Evolutionary conservation across 1,284 basidiomycete species (phyloP).

Genomic region (Xerocomus amazonicus): DNA sequence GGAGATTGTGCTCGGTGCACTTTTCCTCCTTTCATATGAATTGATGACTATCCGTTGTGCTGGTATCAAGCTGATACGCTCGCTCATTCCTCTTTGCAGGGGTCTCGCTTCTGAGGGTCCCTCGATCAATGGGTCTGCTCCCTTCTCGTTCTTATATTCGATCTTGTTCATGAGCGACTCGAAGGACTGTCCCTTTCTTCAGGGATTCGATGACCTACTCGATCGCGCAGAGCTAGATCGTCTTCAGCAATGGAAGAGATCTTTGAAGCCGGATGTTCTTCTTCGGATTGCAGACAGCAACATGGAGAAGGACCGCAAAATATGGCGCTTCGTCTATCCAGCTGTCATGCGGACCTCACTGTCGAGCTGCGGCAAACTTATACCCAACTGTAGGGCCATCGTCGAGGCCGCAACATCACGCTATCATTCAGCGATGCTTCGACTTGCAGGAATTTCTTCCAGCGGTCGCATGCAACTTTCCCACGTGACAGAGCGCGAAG

Average conservation of each 20-base stretch:
- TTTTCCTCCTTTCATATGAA: constrained; percentile 79
- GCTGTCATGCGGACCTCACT: constrained; percentile 54
- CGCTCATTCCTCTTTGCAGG: constrained; percentile 42
- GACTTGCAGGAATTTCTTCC: constrained; percentile 62
- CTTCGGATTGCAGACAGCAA: constrained; percentile 66
- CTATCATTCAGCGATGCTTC: constrained; percentile 65
- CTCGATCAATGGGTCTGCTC: constrained; percentile 20
- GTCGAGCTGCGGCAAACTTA: constrained; percentile 43
- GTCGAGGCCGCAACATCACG: constrained; percentile 62
- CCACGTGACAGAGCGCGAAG: constrained; percentile 49
- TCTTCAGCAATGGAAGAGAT: constrained; percentile 60
- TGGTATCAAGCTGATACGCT: constrained; percentile 60
- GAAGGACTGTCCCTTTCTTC: constrained; percentile 42
- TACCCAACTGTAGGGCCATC: constrained; percentile 55
- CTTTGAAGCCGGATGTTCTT: constrained; percentile 48
- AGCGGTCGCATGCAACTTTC: constrained; percentile 37
- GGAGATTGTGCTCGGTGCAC: constrained; percentile 68
- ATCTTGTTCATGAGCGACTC: constrained; percentile 35
- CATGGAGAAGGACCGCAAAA: constrained; percentile 56
- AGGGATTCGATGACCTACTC: constrained; percentile 64
- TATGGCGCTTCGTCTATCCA: constrained; percentile 74
- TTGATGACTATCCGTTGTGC: constrained; percentile 45
- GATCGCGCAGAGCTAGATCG: constrained; percentile 56
- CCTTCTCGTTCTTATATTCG: constrained; percentile 40
- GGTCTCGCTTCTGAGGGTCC: constrained; percentile 39